Percentiles rank a stretch among this genome's conserved stretches.
phyloP scores from a whole-genome alignment of 225 moss, liverwort and hornwort genomes.

The Lunularia cruciata region DNA sequence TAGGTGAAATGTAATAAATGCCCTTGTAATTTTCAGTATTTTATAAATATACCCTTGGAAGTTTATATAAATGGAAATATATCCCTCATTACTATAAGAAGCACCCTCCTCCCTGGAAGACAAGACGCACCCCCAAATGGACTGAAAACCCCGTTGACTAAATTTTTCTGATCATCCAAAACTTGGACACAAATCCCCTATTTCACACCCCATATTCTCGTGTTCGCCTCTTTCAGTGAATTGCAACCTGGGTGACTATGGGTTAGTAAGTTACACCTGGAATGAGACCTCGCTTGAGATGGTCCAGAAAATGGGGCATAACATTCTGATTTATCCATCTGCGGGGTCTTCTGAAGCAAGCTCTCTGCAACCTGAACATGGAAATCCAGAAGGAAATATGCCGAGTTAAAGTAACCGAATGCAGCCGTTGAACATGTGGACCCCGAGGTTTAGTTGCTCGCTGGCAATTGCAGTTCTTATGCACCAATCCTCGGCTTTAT shows the following conservation, averaged over 20 bases:
- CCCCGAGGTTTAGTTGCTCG: no score
- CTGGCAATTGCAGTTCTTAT: no score
- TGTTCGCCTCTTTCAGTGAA: neutral
- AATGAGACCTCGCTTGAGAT: neutral
- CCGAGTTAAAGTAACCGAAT: no score
- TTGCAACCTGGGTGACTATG: neutral
- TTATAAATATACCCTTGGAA: no score
- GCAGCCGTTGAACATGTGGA: no score
- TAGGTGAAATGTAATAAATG: no score
- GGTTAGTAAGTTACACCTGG: neutral
- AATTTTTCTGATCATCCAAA: neutral
- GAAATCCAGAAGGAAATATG: neutral
- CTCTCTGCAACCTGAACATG: slow-evolving; percentile 19
- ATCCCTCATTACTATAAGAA: no score
- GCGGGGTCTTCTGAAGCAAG: slow-evolving; percentile 13
- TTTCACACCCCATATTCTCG: neutral
- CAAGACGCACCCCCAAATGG: no score
- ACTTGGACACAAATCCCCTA: neutral
- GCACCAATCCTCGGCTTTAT: no score
- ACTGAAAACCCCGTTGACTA: neutral
- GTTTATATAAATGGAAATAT: no score
- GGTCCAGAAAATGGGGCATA: neutral
- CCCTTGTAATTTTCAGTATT: no score
- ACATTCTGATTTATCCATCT: slow-evolving; percentile 9
- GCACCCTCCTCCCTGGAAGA: no score